Base-by-base conservation (phyloP, 2,329 filamentous ascomycete genomes). In the Plenodomus biglobosus region DNA sequence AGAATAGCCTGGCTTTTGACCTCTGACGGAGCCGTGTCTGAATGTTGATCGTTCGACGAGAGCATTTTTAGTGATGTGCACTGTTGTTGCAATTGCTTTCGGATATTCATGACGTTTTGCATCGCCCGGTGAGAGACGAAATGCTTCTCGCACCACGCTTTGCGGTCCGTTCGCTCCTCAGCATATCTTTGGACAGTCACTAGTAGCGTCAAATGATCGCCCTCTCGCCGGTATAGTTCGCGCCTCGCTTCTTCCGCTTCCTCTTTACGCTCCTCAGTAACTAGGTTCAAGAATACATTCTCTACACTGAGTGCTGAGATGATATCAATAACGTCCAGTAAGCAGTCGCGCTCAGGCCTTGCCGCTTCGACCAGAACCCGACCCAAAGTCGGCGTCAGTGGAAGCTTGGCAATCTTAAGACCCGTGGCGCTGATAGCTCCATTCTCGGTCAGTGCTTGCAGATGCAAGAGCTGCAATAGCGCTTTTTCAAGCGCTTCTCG, bases 271-370 rank as follows among this genome's bases (percentile, higher is more conserved):
- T 85, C 82, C 57, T 85, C 82, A 0, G 80, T 82, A 2, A 78
- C 77, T 3, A 80, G 74, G 50, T 82, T 81, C 3, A 85, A 67
- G 64, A 85, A 86, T 22, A 86, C 78, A 57, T 80, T 84, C 61
- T 86, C 84, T 1, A 85, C 82, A 52, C 80, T 84, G n/a, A 86
- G 74, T 38, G 80, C 81, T 1, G 84, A 81, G 41, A 86, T 88
- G 46, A 96, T 86, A 63, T 97, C 94, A 54, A 99, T 92, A 3
- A 85, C 85, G 58, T 96, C 90, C 0, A 86, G 71, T 1, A 96
- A 74, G 59, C 91, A 95, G 58, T 88, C 83, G 40, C 81, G 82
- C 36, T 86, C 82, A 0, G 86, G 81, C 6, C 82, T 81, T 0
- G 86, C 84, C 0, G 92, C 89, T 36, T 90, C 89, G 16, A 99